Conservation (phyloP, 179 eudicot genomes). For the Drosera spatulata region DNA sequence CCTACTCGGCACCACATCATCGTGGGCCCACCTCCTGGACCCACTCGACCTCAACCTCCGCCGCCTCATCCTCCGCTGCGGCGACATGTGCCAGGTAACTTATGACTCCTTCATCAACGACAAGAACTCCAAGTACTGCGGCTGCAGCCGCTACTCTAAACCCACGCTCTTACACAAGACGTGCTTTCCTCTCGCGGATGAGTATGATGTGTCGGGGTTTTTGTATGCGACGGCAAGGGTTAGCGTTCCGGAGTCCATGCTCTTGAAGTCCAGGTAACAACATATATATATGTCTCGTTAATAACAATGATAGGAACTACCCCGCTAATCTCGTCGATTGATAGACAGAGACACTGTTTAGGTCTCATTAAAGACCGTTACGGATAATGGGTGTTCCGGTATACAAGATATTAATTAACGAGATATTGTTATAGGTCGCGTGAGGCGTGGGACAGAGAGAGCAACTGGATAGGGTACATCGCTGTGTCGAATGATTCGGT, state of each 20-base stretch:
- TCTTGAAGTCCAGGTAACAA: constrained; percentile 25
- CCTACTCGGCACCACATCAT: too few species aligned
- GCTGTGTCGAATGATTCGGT: constrained; percentile 51
- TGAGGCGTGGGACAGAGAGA: constrained; percentile 79
- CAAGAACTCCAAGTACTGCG: constrained; percentile 40
- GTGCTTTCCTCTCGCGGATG: constrained; percentile 20
- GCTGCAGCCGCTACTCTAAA: constrained; percentile 50
- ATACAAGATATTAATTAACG: too few species aligned
- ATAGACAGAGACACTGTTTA: too few species aligned
- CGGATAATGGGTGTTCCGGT: too few species aligned
- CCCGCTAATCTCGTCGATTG: too few species aligned
- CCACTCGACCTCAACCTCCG: constrained; percentile 43
- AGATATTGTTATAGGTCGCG: constrained; percentile 22
- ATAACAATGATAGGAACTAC: too few species aligned
- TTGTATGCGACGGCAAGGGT: constrained; percentile 56
- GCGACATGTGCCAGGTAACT: constrained; percentile 63
- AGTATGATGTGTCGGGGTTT: constrained; percentile 33
- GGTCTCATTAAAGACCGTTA: too few species aligned
- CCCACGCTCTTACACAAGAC: constrained; percentile 26
- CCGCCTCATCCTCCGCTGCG: constrained; percentile 45
- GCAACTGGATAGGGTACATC: constrained; percentile 77
- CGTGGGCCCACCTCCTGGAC: constrained; percentile 42
- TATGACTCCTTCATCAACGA: constrained; percentile 75
- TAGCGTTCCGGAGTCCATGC: constrained; percentile 36
- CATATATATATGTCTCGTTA: too few species aligned